A percentile compares a stretch with the other conserved stretches of the same genome.
Evolutionary conservation across 495 filamentous ascomycete species (phyloP).

Genomic region (Xylaria castorea): DNA sequence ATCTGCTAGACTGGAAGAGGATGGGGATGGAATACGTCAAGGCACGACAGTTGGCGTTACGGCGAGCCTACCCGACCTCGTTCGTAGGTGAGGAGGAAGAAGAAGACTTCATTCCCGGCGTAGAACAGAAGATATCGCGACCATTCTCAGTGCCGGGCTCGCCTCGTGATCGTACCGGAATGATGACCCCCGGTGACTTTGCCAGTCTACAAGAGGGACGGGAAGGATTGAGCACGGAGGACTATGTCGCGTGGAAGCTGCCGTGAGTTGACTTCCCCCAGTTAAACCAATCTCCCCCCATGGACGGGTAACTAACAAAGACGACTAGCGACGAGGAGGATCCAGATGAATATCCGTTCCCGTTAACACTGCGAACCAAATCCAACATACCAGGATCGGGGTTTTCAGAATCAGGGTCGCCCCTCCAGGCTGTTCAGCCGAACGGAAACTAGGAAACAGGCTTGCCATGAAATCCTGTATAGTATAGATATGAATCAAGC

Average conservation of each 20-base stretch:
- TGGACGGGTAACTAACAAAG: slow-evolving; percentile 13
- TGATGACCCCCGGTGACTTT: slow-evolving; percentile 99
- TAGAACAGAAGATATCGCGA: slow-evolving; percentile 90
- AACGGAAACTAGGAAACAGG: slow-evolving; percentile 43
- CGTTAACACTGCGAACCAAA: slow-evolving; percentile 73
- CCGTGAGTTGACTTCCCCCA: slow-evolving; percentile 72
- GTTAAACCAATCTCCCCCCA: neutral
- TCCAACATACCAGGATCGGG: slow-evolving; percentile 37
- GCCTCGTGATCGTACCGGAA: slow-evolving; percentile 85
- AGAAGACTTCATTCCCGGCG: slow-evolving; percentile 82
- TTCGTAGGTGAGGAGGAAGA: slow-evolving; percentile 79
- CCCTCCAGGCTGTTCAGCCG: slow-evolving; percentile 46
- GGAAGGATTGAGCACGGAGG: slow-evolving; percentile 93
- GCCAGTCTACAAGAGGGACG: slow-evolving; percentile 92
- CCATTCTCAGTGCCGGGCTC: slow-evolving; percentile 94
- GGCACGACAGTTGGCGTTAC: slow-evolving; percentile 87
- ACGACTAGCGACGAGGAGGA: slow-evolving; percentile 86
- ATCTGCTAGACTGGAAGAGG: slow-evolving; percentile 96
- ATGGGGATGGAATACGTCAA: slow-evolving; percentile 99
- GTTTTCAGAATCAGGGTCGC: slow-evolving; percentile 46
- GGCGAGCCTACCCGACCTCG: slow-evolving; percentile 87
- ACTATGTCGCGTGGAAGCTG: slow-evolving; percentile 97
- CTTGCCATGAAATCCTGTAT: neutral
- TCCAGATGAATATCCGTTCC: slow-evolving; percentile 91
- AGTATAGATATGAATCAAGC: neutral